phyloP scores from a whole-genome alignment of 495 filamentous ascomycete species.

The Talaromyces trachyspermus region DNA sequence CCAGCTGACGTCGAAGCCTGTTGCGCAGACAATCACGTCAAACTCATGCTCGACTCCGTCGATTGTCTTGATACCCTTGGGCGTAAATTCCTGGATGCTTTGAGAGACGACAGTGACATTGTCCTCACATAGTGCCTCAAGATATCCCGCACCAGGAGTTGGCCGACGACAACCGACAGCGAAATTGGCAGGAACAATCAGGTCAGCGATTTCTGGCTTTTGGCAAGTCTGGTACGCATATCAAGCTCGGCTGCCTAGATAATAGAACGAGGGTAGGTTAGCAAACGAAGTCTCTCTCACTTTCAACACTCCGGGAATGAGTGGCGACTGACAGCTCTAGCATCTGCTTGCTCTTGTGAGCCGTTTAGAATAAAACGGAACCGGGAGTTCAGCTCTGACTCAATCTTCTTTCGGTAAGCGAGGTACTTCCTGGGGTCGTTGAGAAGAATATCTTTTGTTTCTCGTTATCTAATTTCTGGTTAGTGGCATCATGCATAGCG shows the following conservation, averaged over 20 bases:
- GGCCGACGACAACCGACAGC: slow-evolving; percentile 42
- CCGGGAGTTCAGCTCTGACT: slow-evolving; percentile 29
- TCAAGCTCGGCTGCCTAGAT: not conserved
- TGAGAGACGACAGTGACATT: slow-evolving; percentile 37
- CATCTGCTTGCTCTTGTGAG: not conserved
- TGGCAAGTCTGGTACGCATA: not conserved
- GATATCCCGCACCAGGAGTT: slow-evolving; percentile 39
- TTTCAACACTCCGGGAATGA: slow-evolving; percentile 1
- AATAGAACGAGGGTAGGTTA: no score
- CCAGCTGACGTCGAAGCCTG: slow-evolving; percentile 46
- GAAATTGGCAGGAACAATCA: slow-evolving; percentile 29
- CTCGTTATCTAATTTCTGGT: slow-evolving; percentile 29
- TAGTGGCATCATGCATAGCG: slow-evolving; percentile 11
- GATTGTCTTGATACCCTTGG: slow-evolving; percentile 38
- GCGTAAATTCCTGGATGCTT: slow-evolving; percentile 33
- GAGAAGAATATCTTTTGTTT: slow-evolving; percentile 23
- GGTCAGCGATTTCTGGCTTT: slow-evolving; percentile 24
- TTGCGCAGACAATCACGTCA: slow-evolving; percentile 45
- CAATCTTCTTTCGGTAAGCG: slow-evolving; percentile 33
- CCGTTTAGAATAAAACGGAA: slow-evolving; percentile 18
- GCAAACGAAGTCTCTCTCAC: no score
- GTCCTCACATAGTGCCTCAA: slow-evolving; percentile 38
- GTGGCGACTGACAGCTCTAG: slow-evolving; percentile 12
- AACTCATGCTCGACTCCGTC: slow-evolving; percentile 37
- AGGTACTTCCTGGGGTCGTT: slow-evolving; percentile 16